These are phyloP conservation scores for Aaosphaeria arxii DNA, from an alignment of 2,329 filamentous ascomycete genomes.

Conservation along the genomic window DNA sequence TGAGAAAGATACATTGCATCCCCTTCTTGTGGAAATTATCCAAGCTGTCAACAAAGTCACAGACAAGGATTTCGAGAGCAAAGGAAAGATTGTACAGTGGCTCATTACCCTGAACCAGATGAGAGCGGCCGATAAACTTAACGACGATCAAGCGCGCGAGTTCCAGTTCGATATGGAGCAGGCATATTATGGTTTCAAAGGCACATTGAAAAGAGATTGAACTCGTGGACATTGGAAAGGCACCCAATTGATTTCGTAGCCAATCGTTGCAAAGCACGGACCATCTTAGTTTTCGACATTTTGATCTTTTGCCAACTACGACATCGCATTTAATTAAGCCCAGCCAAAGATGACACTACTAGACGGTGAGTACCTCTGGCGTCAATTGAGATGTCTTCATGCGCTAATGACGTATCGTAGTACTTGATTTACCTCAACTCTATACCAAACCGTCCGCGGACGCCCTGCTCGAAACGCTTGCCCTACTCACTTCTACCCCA, in stretches of 20 bases:
- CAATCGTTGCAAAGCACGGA: neutral
- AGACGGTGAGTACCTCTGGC: neutral
- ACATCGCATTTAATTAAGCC: neutral
- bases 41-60: conserved; percentile 97
- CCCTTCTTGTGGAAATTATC: conserved; percentile 90
- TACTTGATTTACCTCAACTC: conserved; percentile 76
- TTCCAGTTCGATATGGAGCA: conserved; percentile 90
- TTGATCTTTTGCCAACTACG: neutral
- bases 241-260: neutral
- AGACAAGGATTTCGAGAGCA: conserved; percentile 88
- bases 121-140: conserved; percentile 89
- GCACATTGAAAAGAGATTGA: conserved; percentile 56
- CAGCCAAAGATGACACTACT: neutral
- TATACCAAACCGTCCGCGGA: conserved; percentile 70
- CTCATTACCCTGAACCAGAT: conserved; percentile 96
- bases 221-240: neutral
- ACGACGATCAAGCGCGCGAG: conserved; percentile 82
- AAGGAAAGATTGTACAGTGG: conserved; percentile 98
- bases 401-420: conserved; percentile 34
- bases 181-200: conserved; percentile 92
- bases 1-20: conserved; percentile 95
- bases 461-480: conserved; percentile 64
- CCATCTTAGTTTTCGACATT: neutral
- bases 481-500: conserved; percentile 63
- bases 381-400: neutral